Conservation (phyloP, 345 rosid genomes). For the Anacardium occidentale region DNA sequence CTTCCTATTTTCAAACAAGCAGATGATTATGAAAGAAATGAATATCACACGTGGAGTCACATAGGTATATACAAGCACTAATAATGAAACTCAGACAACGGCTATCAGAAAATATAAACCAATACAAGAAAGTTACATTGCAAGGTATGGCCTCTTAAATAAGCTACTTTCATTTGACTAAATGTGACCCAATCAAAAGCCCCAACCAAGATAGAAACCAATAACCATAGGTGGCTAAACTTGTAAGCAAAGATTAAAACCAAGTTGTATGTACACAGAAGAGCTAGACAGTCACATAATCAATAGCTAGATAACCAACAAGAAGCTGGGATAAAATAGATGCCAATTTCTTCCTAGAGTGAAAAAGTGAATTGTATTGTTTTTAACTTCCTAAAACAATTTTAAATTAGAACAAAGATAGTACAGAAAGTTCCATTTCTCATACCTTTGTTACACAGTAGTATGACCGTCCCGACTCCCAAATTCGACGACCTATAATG, state of each 20-base stretch:
- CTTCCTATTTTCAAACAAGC: neutral
- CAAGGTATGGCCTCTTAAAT: neutral
- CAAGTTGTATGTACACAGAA: no score
- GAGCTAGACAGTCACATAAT: no score
- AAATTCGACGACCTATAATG: slow-evolving; percentile 88
- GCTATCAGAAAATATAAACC: neutral
- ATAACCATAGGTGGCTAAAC: neutral
- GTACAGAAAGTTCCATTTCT: neutral
- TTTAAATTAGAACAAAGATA: neutral
- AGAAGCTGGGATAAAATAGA: neutral
- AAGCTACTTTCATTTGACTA: neutral
- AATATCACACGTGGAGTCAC: no score
- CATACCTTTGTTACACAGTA: slow-evolving; percentile 92
- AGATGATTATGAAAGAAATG: neutral
- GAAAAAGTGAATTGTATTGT: neutral
- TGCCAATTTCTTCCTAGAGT: neutral
- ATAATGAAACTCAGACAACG: neutral
- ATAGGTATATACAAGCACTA: no score
- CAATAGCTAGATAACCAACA: neutral
- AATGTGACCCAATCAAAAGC: neutral
- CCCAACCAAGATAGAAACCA: neutral
- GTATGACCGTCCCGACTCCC: slow-evolving; percentile 75
- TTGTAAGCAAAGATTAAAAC: neutral
- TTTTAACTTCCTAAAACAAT: neutral
- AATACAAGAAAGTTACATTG: neutral